Percentiles rank a stretch among this genome's conserved stretches.
phyloP scores from a whole-genome alignment of 2,329 filamentous ascomycete species.

The Aspergillus nomiae region DNA sequence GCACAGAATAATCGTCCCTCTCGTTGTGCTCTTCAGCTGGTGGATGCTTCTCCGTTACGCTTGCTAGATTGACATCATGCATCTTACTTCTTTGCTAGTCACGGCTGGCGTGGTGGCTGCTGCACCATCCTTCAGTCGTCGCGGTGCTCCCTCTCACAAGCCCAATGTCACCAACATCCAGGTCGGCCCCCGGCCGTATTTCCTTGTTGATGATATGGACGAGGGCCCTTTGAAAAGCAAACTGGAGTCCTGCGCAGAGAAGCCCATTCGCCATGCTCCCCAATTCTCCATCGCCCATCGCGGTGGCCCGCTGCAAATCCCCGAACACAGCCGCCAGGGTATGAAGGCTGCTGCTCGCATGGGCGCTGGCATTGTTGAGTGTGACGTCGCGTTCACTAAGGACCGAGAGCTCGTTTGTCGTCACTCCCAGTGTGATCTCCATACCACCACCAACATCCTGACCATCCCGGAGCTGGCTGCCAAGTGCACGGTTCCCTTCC shows the following conservation, averaged over 20 bases:
- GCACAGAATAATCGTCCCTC: background rate
- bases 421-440: slow-evolving; percentile 24
- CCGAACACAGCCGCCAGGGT: slow-evolving; percentile 21
- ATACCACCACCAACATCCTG: slow-evolving; percentile 25
- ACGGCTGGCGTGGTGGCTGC: slow-evolving; percentile 15
- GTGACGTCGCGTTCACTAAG: slow-evolving; percentile 22
- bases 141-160: background rate
- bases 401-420: slow-evolving; percentile 23
- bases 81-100: slow-evolving; percentile 13
- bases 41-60: background rate
- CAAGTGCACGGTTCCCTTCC: slow-evolving; percentile 21
- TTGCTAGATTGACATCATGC: slow-evolving; percentile 8
- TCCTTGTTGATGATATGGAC: slow-evolving; percentile 22
- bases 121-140: slow-evolving; percentile 12
- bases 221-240: slow-evolving; percentile 19
- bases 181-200: slow-evolving; percentile 23
- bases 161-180: slow-evolving; percentile 20
- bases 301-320: slow-evolving; percentile 21
- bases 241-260: slow-evolving; percentile 18
- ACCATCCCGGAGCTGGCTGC: slow-evolving; percentile 20
- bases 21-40: background rate
- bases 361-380: slow-evolving; percentile 23
- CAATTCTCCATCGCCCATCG: slow-evolving; percentile 23
- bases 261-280: slow-evolving; percentile 17
- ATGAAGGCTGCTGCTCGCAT: slow-evolving; percentile 21